A percentile compares a stretch with the other conserved stretches of the same genome.
Conservation (phyloP, 371 early-diverging fungal species). For the Syncephalastrum sp. region DNA sequence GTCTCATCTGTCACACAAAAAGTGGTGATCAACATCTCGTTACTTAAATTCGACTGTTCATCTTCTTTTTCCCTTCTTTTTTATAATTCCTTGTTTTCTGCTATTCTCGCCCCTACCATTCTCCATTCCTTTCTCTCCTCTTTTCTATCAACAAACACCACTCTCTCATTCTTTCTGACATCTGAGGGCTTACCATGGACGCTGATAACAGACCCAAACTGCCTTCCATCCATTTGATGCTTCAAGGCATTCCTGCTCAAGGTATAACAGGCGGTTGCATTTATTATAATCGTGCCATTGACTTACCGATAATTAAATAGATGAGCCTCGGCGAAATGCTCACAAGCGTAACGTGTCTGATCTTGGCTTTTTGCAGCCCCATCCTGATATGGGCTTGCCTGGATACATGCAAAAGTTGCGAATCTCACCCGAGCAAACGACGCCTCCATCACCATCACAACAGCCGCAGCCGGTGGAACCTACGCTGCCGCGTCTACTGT, state of each 20-base stretch:
- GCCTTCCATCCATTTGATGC: conserved; percentile 29
- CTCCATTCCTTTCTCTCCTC: conserved; percentile 10
- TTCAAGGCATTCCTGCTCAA: conserved; percentile 16
- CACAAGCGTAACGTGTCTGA: conserved; percentile 36
- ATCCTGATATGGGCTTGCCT: conserved; percentile 14
- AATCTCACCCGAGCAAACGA: conserved; percentile 9
- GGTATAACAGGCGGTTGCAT: neutral
- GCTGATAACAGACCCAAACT: conserved; percentile 20
- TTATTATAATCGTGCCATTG: neutral
- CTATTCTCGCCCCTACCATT: conserved; percentile 4
- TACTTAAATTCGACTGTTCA: neutral
- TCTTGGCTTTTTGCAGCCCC: conserved; percentile 7
- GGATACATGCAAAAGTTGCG: conserved; percentile 18
- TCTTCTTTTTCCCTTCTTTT: conserved; percentile 3
- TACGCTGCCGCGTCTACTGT: conserved; percentile 6
- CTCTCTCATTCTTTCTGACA: conserved; percentile 1
- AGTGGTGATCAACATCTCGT: neutral
- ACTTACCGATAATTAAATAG: neutral
- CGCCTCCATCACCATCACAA: neutral
- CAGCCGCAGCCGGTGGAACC: conserved; percentile 20
- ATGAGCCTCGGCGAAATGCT: conserved; percentile 6
- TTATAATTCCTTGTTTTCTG: conserved; percentile 1
- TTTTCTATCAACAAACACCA: too few species aligned
- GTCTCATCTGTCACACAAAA: too few species aligned
- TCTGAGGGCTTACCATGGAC: conserved; percentile 10